Percentiles rank a stretch among this genome's conserved stretches.
These are phyloP conservation scores for Pharnaceum exiguum DNA, from an alignment of 148 eudicot genomes.

Conservation along the genomic window DNA sequence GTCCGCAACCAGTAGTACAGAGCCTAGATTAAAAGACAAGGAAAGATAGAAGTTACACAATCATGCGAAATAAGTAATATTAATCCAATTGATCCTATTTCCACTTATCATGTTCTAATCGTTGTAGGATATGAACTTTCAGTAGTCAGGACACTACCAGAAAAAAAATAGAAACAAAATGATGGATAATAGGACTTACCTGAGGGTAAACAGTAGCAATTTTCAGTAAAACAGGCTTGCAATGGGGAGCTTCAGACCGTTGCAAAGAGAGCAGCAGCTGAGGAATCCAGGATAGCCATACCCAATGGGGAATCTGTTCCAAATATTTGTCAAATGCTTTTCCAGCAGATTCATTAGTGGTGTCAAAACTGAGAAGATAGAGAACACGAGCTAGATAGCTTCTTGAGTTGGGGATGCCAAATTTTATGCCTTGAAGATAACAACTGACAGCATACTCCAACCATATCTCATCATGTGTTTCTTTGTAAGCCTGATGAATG, in stretches of 20 bases:
- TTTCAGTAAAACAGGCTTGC: slow-evolving; percentile 87
- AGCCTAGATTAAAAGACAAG: slow-evolving; percentile 58
- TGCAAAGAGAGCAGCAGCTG: slow-evolving; percentile 91
- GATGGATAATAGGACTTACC: slow-evolving; percentile 36
- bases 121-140: not conserved
- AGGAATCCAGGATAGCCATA: slow-evolving; percentile 99
- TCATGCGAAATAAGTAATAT: not conserved
- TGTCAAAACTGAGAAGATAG: slow-evolving; percentile 95
- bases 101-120: not conserved
- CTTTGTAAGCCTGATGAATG: slow-evolving; percentile 72
- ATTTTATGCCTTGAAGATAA: slow-evolving; percentile 93
- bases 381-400: slow-evolving; percentile 95
- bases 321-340: slow-evolving; percentile 88
- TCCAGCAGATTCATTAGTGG: slow-evolving; percentile 87
- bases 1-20: slow-evolving; percentile 98
- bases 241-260: slow-evolving; percentile 87
- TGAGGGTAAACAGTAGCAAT: slow-evolving; percentile 91
- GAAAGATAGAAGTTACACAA: not conserved
- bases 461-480: slow-evolving; percentile 92
- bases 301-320: slow-evolving; percentile 97
- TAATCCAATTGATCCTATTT: not conserved
- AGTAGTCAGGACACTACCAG: not conserved
- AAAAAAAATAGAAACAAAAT: not conserved
- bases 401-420: slow-evolving; percentile 90
- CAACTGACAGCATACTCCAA: slow-evolving; percentile 97